Evolutionary conservation across 768 basidiomycete species (phyloP).

Genomic region (Mrakia blollopis): DNA sequence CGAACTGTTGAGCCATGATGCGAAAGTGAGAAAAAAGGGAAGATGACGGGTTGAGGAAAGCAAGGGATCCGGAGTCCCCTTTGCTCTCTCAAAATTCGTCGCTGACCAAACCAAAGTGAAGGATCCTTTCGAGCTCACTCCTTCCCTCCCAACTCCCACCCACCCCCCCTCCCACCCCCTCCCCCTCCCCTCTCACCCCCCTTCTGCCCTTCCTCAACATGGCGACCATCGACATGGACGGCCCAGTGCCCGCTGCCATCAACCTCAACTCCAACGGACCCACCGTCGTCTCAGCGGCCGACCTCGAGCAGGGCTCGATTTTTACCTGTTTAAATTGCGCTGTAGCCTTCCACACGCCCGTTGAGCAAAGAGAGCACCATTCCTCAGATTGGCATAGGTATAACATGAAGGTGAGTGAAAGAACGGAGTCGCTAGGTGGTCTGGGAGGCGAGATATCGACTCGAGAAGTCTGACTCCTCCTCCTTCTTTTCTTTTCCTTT

Average conservation of each 20-base stretch:
- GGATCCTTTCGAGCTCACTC: not conserved
- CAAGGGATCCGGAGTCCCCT: not conserved
- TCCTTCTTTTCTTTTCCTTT: not conserved
- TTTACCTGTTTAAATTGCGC: constrained; percentile 72
- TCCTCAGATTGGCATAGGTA: constrained; percentile 93
- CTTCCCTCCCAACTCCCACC: not conserved
- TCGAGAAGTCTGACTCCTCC: constrained; percentile 1
- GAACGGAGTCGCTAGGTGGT: not conserved
- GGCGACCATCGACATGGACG: constrained; percentile 22
- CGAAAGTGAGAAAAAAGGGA: constrained; percentile 12
- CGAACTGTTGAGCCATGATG: not conserved
- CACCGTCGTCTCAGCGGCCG: constrained; percentile 14
- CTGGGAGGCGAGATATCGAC: not conserved
- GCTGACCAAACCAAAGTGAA: not conserved
- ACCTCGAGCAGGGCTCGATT: constrained; percentile 7
- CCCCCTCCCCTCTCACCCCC: not conserved
- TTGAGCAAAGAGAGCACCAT: constrained; percentile 84
- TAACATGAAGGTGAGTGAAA: constrained; percentile 68
- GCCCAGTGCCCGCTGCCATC: constrained; percentile 7
- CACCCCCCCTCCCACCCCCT: not conserved
- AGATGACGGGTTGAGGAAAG: not conserved
- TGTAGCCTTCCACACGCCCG: constrained; percentile 74
- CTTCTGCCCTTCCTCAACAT: not conserved
- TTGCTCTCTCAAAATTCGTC: not conserved
- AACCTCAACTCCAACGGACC: constrained; percentile 26